Percentiles rank a stretch among this genome's conserved stretches.
These are phyloP conservation scores for Metschnikowia kofuensis DNA, from an alignment of 805 yeast species.

Conservation along the genomic window DNA sequence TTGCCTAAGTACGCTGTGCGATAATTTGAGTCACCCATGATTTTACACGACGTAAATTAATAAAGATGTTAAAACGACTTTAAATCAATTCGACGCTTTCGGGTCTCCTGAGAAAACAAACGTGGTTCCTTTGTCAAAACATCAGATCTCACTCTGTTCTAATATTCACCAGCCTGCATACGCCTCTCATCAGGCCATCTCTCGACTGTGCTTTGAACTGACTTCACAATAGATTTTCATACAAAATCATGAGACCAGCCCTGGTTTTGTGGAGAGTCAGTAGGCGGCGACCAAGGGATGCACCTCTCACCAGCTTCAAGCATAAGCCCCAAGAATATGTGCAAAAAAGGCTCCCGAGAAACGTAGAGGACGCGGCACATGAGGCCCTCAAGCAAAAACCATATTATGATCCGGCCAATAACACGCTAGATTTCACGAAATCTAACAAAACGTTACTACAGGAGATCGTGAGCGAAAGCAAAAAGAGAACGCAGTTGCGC, in stretches of 20 bases:
- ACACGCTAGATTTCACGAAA: conserved; percentile 11
- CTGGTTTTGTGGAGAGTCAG: not conserved
- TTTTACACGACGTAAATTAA: too few species aligned
- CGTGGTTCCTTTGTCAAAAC: not conserved
- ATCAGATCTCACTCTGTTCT: not conserved
- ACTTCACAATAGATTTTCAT: not conserved
- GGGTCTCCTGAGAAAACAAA: too few species aligned
- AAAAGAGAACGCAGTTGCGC: conserved; percentile 8
- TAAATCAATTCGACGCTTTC: too few species aligned
- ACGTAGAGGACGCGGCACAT: not conserved
- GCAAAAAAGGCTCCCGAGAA: not conserved
- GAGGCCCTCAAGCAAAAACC: conserved; percentile 1
- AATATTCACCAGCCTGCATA: not conserved
- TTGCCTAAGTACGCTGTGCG: too few species aligned
- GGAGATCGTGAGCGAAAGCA: conserved; percentile 7
- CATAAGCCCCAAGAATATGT: not conserved
- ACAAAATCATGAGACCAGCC: not conserved
- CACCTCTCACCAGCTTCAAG: not conserved
- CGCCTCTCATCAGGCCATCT: not conserved
- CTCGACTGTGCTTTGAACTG: not conserved
- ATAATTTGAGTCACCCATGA: too few species aligned
- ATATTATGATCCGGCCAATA: conserved; percentile 16
- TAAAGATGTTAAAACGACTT: too few species aligned
- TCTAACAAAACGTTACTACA: conserved; percentile 7
- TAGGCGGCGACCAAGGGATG: not conserved